These are phyloP conservation scores for Zygosaccharomyces gambellarensis DNA, from an alignment of 805 yeast genomes.

Conservation along the genomic window DNA sequence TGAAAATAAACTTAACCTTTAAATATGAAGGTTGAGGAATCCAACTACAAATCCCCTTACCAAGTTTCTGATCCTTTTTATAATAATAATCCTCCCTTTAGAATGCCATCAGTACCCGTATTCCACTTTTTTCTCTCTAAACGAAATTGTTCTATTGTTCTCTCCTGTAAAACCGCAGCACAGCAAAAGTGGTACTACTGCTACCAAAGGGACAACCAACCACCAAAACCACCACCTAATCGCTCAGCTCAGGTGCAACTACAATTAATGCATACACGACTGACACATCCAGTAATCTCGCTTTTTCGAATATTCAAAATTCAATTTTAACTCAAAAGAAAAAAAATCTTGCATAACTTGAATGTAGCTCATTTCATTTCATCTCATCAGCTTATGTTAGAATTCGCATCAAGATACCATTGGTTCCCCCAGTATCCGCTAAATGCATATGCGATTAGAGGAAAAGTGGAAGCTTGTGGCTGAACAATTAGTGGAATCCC, in stretches of 20 bases:
- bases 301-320: neutral
- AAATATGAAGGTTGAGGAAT: neutral
- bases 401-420: constrained; percentile 2
- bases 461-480: constrained; percentile 1
- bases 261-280: too few relatives aligned
- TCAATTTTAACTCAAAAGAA: constrained; percentile 2
- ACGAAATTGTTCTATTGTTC: neutral
- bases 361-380: neutral
- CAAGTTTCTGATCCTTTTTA: constrained; percentile 2
- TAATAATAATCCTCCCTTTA: constrained; percentile 1
- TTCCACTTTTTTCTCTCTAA: neutral
- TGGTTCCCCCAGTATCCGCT: neutral
- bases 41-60: neutral
- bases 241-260: neutral
- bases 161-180: neutral
- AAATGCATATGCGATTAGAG: constrained; percentile 16
- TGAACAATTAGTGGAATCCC: neutral
- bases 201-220: neutral
- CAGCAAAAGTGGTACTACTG: constrained; percentile 5
- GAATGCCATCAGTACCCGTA: neutral
- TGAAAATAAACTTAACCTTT: neutral
- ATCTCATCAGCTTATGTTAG: constrained; percentile 1
- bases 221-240: neutral
- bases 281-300: too few relatives aligned
- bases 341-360: neutral